Evolutionary conservation across 805 yeast genomes (phyloP), one percentile per base, ranked within the genome.

Genomic region (Ogataea chonburiensis): DNA sequence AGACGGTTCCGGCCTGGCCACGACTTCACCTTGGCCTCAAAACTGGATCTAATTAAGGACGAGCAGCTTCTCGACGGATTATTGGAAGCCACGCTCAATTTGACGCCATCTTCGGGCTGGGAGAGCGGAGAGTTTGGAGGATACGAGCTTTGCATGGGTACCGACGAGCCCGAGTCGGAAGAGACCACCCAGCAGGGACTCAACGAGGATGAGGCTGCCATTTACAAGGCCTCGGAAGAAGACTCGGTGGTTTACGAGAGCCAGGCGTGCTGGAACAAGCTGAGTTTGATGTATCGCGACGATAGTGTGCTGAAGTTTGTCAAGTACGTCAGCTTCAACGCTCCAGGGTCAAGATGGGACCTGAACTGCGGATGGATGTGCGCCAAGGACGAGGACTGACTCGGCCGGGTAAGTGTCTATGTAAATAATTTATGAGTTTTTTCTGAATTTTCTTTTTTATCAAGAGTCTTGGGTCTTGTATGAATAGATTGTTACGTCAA

Each of bases 331-430:
- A 85, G 96, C 53, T 77, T 76, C 60, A 77, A 77, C 44, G 96
- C 98, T 5, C 79, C 79, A 42, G 95, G 97, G 1, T 80, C 93
- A 25, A 71, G 98, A 56, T 93, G 96, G 96, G 99, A 93, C 56
- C 67, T 93, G 25, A 69, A 71, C 21, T 77, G 82, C 38, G 83
- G 81, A 52, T 91, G 95, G 93, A 79, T 77, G 47, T 81, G 86
- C 18, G 73, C 68, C 43, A 67, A 66, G 17, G 67, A 55, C 4
- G 78, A 61, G 5, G 70, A 63, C n/a, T n/a, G n/a, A n/a, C n/a
- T 2, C 72, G 63, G 0, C 61, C 2, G 64, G 38, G 25, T 23
- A 38, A 31, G 19, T 17, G n/a, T n/a, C n/a, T n/a, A n/a, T 13
- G 7, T 24, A 23, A 9, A 11, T 20, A 25, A 16, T 17, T 17